Evolutionary conservation across 2,329 filamentous ascomycete species (phyloP), one percentile per base, ranked within the genome.

Genomic region (Diaporthe capsici): DNA sequence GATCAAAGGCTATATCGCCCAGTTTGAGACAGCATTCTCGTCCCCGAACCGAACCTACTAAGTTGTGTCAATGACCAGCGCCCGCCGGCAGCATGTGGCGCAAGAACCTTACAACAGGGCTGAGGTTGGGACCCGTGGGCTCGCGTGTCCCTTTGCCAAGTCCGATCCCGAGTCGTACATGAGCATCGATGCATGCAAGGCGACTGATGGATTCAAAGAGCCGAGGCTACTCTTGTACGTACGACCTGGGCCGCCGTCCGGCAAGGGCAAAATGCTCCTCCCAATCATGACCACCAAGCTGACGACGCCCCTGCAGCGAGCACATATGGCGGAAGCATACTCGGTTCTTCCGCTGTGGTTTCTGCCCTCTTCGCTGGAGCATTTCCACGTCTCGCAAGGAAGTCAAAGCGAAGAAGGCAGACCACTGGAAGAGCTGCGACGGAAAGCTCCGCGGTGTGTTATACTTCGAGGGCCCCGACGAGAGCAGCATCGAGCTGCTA

Each of bases 261-360:
- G 60, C 3, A 9, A 63, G n/a, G 15, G 39, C 9, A 9, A 4
- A 34, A 22, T 22, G 2, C 2, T n/a, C 34, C 20, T 25, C 12
- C 4, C 13, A 17, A 1, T 8, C 15, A 9, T 25, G 34, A 39
- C 1, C 9, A n/a, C 10, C 28, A n/a, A 3, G 47, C 65, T 70
- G 65, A 70, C 49, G 10, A 28, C 6, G 10, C 1, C 15, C 2
- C n/a, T 31, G 17, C 42, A 70, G 65, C 2, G 65, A 70, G 34
- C 65, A 70, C 22, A 42, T 70, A 13, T 70, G 65, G 65, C 34
- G 65, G n/a, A 70, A 70, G n/a, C 65, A 70, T 8, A 55, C 65
- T 28, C 34, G 49, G 7, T 70, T 70, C n/a, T 70, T 4, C 34
- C 65, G 34, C n/a, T 70, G 65, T 9, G 34, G 34, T 1, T 70